Conservation (phyloP, 257 asterid species). For the Solanum pinnatisectum region DNA sequence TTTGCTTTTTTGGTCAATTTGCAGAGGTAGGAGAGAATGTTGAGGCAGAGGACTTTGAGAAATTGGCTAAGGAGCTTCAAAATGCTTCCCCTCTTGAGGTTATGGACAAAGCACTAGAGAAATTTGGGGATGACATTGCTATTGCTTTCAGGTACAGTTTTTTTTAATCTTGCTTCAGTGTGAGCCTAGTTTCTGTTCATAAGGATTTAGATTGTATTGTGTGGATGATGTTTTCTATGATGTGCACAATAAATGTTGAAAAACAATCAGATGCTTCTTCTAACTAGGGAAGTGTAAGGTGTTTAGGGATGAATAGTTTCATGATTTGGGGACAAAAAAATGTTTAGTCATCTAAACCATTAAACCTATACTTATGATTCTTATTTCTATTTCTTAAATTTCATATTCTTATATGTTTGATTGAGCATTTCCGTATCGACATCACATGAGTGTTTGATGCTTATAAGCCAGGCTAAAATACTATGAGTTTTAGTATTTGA, state of each 20-base stretch:
- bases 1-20: neutral
- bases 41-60: slow-evolving; percentile 32
- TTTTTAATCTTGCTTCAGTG: neutral
- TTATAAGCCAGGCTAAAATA: neutral
- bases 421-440: neutral
- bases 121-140: slow-evolving; percentile 47
- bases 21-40: slow-evolving; percentile 30
- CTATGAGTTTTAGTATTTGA: neutral
- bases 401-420: neutral
- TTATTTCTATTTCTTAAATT: neutral
- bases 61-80: slow-evolving; percentile 35
- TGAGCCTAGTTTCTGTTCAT: neutral
- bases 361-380: neutral
- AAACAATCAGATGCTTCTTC: neutral
- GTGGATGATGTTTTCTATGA: neutral
- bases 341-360: neutral
- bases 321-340: neutral
- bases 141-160: slow-evolving; percentile 75
- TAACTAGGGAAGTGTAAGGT: neutral
- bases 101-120: slow-evolving; percentile 53
- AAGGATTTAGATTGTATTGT: neutral
- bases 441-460: neutral
- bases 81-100: slow-evolving; percentile 57
- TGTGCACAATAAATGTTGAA: neutral
- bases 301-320: neutral